phyloP scores from a whole-genome alignment of 257 asterid species.

The Anisodus acutangulus region DNA sequence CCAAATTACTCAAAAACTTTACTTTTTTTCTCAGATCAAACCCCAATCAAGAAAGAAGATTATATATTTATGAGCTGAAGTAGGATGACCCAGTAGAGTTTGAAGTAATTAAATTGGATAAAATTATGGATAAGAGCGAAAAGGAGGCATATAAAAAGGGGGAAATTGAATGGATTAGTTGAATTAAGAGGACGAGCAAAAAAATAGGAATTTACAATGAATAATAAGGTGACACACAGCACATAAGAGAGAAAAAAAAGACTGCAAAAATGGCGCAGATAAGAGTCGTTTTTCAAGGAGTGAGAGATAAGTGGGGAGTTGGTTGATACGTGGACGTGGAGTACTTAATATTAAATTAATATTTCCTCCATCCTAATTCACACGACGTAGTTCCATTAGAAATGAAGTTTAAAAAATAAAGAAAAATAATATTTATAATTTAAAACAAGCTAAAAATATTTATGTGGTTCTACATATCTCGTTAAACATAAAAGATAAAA shows the following conservation, averaged over 20 bases:
- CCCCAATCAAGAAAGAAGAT: background rate
- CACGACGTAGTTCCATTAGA: too few species aligned
- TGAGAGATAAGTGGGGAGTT: background rate
- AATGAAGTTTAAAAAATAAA: too few species aligned
- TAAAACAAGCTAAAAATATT: too few species aligned
- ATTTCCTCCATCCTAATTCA: too few species aligned
- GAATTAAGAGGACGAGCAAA: slow-evolving; percentile 34
- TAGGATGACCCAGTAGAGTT: slow-evolving; percentile 38
- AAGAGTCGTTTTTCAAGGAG: slow-evolving; percentile 24
- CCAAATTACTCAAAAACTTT: background rate
- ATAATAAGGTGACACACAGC: background rate
- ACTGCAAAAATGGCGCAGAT: slow-evolving; percentile 46
- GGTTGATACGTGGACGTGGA: too few species aligned
- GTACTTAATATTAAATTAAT: too few species aligned
- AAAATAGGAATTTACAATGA: background rate
- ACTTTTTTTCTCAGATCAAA: slow-evolving; percentile 30
- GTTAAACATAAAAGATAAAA: too few species aligned
- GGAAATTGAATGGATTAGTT: slow-evolving; percentile 24
- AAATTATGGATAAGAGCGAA: slow-evolving; percentile 28
- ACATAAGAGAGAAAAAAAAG: slow-evolving; percentile 32
- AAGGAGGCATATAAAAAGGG: background rate
- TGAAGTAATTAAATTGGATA: slow-evolving; percentile 2
- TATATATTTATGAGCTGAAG: slow-evolving; percentile 2
- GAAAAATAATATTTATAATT: too few species aligned
- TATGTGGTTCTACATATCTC: too few species aligned